Evolutionary conservation across 768 basidiomycete genomes (phyloP).

Genomic region (Mycena amicta): DNA sequence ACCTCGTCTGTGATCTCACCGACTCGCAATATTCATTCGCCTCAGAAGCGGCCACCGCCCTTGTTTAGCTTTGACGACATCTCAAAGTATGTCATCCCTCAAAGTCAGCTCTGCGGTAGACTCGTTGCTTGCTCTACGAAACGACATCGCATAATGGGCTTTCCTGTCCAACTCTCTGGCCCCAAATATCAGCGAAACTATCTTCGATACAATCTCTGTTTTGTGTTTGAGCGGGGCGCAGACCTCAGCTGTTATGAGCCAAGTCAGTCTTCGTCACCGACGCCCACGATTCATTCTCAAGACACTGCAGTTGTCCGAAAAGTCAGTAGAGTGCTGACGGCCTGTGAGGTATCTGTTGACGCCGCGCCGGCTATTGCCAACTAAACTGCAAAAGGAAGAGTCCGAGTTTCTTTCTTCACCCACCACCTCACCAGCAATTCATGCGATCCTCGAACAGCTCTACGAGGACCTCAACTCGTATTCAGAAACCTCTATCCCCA

Average conservation of each 20-base stretch:
- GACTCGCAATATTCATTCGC: conserved; percentile 44
- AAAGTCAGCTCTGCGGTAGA: conserved; percentile 79
- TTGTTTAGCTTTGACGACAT: conserved; percentile 92
- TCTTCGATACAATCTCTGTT: conserved; percentile 93
- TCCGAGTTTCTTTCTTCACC: conserved; percentile 83
- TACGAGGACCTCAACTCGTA: conserved; percentile 98
- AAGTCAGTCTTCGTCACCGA: conserved; percentile 23
- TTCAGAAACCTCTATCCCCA: conserved; percentile 90
- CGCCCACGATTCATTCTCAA: background rate
- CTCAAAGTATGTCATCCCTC: conserved; percentile 93
- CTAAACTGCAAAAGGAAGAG: too few relatives aligned
- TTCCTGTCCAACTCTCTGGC: conserved; percentile 79
- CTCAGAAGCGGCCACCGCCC: conserved; percentile 52
- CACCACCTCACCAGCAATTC: conserved; percentile 63
- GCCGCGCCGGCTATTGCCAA: too few relatives aligned
- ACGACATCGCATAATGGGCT: conserved; percentile 86
- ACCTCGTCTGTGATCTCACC: conserved; percentile 54
- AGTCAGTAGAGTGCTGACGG: conserved; percentile 83
- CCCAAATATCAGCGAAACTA: conserved; percentile 78
- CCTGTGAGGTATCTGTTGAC: too few relatives aligned
- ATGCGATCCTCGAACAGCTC: conserved; percentile 90
- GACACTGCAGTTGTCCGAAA: conserved; percentile 72
- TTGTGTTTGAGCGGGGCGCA: conserved; percentile 90
- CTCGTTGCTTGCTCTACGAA: conserved; percentile 85
- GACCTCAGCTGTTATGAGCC: conserved; percentile 96